phyloP scores from a whole-genome alignment of 768 basidiomycete genomes.

The Hygrophoropsis aurantiaca region DNA sequence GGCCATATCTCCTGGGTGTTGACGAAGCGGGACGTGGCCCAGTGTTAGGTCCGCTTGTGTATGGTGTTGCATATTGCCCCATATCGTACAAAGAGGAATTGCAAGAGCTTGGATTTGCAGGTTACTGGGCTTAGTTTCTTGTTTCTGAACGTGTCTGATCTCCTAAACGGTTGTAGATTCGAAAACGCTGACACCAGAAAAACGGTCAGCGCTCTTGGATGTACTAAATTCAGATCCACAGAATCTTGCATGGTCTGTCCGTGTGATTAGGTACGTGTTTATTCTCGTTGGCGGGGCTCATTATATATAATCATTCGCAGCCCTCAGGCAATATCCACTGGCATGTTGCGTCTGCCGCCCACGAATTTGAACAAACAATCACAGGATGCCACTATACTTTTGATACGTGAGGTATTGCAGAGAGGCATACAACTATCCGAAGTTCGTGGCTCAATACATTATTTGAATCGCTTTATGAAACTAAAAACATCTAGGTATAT shows the following conservation, averaged over 20 bases:
- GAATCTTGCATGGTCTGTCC: conserved; percentile 81
- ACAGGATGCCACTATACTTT: conserved; percentile 83
- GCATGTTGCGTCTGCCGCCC: conserved; percentile 86
- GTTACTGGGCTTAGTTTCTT: conserved; percentile 38
- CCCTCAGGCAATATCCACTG: conserved; percentile 86
- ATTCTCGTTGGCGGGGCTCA: neutral
- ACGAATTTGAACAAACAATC: conserved; percentile 86
- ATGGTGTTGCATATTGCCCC: conserved; percentile 94
- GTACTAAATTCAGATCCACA: conserved; percentile 68
- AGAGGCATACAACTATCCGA: conserved; percentile 79
- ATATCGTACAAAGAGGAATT: conserved; percentile 70
- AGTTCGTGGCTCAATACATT: conserved; percentile 36
- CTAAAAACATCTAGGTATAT: conserved; percentile 59
- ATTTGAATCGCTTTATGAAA: neutral
- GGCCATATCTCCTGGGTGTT: conserved; percentile 95
- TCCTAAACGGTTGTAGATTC: conserved; percentile 63
- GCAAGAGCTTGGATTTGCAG: conserved; percentile 86
- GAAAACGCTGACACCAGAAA: conserved; percentile 78
- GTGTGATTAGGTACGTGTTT: conserved; percentile 60
- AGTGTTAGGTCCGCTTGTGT: conserved; percentile 93
- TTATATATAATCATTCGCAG: conserved; percentile 39
- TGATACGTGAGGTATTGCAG: conserved; percentile 85
- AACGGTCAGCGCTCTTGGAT: conserved; percentile 61
- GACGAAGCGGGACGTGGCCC: conserved; percentile 98
- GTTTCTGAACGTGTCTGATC: neutral